Evolutionary conservation across 352 stramenopile genomes (phyloP), one percentile per base, ranked within the genome.

Genomic region (Phytophthora pluvialis): DNA sequence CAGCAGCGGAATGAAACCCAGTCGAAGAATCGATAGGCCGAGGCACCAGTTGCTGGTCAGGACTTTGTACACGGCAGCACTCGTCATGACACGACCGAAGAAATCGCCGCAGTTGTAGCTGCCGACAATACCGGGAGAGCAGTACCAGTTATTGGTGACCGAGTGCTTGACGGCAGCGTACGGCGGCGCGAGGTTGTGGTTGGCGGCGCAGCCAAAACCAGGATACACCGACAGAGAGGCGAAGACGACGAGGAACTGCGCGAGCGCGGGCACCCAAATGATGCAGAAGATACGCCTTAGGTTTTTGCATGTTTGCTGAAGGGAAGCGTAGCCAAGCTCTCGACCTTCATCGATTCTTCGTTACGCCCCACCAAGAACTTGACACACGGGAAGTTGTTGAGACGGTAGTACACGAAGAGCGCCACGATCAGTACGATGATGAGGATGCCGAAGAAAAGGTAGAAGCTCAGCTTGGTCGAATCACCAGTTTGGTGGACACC

Each of bases 231-330:
- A 51, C 8, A 90, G 64, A 53, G 81, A 86, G 2, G 85, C 72
- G 61, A 90, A 89, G 72, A 88, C 86, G 8, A 84, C 53, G 12
- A 88, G 52, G 58, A 77, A 88, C 70, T 88, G 77, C 10, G 77
- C 61, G 11, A 87, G 13, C 0, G 70, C 73, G 0, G 79, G 79
- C 29, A 86, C 31, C 68, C 70, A 78, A 18, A 89, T 81, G 59
- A 87, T 70, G 55, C 62, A 70, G 50, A 77, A 76, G 18, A 88
- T 81, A 26, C 79, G 75, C 33, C 56, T 60, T 56, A 84, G 59
- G 53, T 88, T 84, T 12, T n/a, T 33, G 3, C 85, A 29, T 13
- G 66, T 79, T 58, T 64, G 18, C 53, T 3, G 3, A 78, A 25
- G 0, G 75, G 64, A 38, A 78, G 67, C 10, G 26, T 54, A 2